Evolutionary conservation across 75 land plant genomes (phyloP).

Genomic region (Adiantum capillusveneris): DNA sequence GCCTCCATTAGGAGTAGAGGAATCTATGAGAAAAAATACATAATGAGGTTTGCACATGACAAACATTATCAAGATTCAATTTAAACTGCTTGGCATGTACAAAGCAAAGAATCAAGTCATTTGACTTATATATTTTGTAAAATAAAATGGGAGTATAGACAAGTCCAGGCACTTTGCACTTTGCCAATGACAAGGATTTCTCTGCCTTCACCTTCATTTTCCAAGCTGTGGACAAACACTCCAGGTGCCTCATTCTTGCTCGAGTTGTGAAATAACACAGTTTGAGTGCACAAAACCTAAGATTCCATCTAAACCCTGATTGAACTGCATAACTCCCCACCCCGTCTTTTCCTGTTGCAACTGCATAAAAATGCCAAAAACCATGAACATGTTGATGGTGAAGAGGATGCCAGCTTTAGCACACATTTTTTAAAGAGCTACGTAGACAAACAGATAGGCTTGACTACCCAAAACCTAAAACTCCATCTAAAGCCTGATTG

Average conservation of each 20-base stretch:
- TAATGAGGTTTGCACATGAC: conserved; percentile 50
- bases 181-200: conserved; percentile 79
- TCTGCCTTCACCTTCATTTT: conserved; percentile 61
- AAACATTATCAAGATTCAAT: neutral
- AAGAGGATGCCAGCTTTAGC: no score
- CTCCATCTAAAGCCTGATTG: no score
- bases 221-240: conserved; percentile 77
- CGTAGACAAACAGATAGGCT: no score
- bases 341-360: conserved; percentile 47
- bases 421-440: no score
- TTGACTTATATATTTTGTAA: conserved; percentile 56
- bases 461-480: no score
- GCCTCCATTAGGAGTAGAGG: conserved; percentile 39
- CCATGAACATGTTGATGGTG: no score
- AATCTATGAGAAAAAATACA: conserved; percentile 25
- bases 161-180: conserved; percentile 50
- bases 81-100: no score
- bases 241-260: conserved; percentile 42
- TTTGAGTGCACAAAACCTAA: conserved; percentile 73
- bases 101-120: no score
- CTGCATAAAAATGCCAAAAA: conserved; percentile 26
- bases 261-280: conserved; percentile 65
- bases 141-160: conserved; percentile 56
- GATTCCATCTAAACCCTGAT: conserved; percentile 74
- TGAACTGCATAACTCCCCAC: conserved; percentile 40